phyloP scores from a whole-genome alignment of 768 basidiomycete species.

The Lactifluus echinatus region DNA sequence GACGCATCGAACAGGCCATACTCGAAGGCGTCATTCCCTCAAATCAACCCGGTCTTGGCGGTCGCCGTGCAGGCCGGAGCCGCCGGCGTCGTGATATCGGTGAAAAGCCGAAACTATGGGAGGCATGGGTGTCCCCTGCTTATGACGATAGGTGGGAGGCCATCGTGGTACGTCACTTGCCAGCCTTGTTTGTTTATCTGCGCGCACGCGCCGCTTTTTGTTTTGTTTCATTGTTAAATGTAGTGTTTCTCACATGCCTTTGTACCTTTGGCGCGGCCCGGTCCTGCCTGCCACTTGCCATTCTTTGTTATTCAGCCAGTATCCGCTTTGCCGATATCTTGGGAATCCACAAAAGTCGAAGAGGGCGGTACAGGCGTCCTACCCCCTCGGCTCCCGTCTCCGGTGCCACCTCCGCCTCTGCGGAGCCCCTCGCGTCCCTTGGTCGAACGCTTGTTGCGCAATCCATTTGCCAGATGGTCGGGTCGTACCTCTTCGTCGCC shows the following conservation, averaged over 20 bases:
- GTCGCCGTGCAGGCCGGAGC: slow-evolving; percentile 19
- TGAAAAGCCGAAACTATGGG: slow-evolving; percentile 43
- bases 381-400: background rate
- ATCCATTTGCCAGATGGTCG: background rate
- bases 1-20: slow-evolving; percentile 44
- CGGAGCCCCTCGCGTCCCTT: background rate
- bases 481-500: background rate
- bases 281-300: too few species aligned
- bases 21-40: slow-evolving; percentile 41
- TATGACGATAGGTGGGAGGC: slow-evolving; percentile 35
- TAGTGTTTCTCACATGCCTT: too few species aligned
- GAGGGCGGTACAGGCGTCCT: background rate
- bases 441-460: slow-evolving; percentile 2
- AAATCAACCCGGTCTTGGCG: slow-evolving; percentile 22
- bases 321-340: background rate
- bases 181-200: background rate
- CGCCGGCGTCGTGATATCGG: slow-evolving; percentile 36
- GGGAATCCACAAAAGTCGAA: background rate
- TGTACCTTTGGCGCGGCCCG: too few species aligned
- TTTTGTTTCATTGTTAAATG: too few species aligned
- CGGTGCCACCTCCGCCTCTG: background rate
- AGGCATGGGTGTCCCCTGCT: slow-evolving; percentile 33
- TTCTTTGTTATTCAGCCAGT: too few species aligned
- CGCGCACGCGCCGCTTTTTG: background rate
- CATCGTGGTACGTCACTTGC: slow-evolving; percentile 35